These are phyloP conservation scores for Aspergillus uvarum DNA, from an alignment of 2,329 filamentous ascomycete genomes.

Conservation along the genomic window DNA sequence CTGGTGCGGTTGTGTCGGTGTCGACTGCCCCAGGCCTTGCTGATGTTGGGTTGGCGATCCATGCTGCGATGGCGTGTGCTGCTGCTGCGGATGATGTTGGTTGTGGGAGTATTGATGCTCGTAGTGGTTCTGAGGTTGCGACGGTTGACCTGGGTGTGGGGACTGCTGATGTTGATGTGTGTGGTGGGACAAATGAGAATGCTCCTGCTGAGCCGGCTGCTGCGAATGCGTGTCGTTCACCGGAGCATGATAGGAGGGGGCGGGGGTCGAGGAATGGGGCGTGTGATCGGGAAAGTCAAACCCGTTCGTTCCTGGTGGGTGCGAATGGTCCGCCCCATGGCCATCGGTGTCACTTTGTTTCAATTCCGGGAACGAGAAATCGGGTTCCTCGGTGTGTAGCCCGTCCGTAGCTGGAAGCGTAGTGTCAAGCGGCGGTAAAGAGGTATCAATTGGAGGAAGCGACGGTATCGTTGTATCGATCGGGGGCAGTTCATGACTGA, in stretches of 20 bases:
- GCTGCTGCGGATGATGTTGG: constrained; percentile 16
- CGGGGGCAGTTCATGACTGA: constrained; percentile 31
- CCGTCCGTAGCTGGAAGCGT: constrained; percentile 25
- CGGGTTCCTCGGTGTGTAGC: constrained; percentile 9
- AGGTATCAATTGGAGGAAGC: constrained; percentile 26
- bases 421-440: constrained; percentile 30
- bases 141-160: constrained; percentile 7
- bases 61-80: constrained; percentile 32
- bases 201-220: constrained; percentile 30
- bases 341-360: constrained; percentile 15
- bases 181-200: constrained; percentile 12
- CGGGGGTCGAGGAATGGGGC: constrained; percentile 37
- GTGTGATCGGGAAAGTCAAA: constrained; percentile 24
- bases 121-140: constrained; percentile 14
- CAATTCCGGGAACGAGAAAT: constrained; percentile 18
- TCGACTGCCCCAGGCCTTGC: constrained; percentile 26
- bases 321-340: constrained; percentile 4
- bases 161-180: constrained; percentile 22
- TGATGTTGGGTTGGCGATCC: constrained; percentile 41
- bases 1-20: constrained; percentile 24
- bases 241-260: constrained; percentile 46
- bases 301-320: constrained; percentile 15
- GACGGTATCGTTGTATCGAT: constrained; percentile 34
- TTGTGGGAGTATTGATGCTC: constrained; percentile 15
- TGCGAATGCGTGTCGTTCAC: constrained; percentile 39